phyloP scores from a whole-genome alignment of 495 filamentous ascomycete species.

The Oleoguttula mirabilis region DNA sequence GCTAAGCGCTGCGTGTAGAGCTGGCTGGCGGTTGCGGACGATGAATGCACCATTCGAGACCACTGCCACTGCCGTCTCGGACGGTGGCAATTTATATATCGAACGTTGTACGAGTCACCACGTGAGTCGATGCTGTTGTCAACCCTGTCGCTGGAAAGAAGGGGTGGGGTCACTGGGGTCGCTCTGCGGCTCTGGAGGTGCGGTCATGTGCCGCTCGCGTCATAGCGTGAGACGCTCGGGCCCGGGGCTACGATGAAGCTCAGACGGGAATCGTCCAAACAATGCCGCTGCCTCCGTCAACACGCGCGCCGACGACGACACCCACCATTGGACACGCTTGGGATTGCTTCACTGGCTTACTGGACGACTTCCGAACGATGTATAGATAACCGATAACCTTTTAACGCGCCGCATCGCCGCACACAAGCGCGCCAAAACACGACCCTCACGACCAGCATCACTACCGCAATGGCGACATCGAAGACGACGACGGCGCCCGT shows the following conservation, averaged over 20 bases:
- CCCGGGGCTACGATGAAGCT: no score
- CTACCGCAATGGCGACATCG: conserved; percentile 22
- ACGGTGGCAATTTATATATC: no score
- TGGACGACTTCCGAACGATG: not conserved
- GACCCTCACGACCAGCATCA: not conserved
- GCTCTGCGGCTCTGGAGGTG: no score
- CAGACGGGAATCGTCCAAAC: not conserved
- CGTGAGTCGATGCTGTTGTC: no score
- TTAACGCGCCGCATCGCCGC: not conserved
- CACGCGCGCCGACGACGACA: not conserved
- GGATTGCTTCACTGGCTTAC: not conserved
- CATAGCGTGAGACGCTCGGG: not conserved
- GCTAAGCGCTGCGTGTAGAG: no score
- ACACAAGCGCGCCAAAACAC: not conserved
- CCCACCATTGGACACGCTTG: not conserved
- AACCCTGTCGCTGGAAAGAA: no score
- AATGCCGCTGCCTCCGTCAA: not conserved
- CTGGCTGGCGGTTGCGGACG: no score
- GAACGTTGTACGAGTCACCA: no score
- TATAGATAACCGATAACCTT: not conserved
- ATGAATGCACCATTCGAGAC: no score
- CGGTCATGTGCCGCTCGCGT: not conserved
- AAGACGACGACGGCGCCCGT: conserved; percentile 35
- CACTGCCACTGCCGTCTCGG: no score
- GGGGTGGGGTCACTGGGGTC: no score